Percentiles rank a stretch among this genome's conserved stretches.
These are phyloP conservation scores for Erigeron canadensis DNA, from an alignment of 129 eudicot genomes.

Conservation along the genomic window DNA sequence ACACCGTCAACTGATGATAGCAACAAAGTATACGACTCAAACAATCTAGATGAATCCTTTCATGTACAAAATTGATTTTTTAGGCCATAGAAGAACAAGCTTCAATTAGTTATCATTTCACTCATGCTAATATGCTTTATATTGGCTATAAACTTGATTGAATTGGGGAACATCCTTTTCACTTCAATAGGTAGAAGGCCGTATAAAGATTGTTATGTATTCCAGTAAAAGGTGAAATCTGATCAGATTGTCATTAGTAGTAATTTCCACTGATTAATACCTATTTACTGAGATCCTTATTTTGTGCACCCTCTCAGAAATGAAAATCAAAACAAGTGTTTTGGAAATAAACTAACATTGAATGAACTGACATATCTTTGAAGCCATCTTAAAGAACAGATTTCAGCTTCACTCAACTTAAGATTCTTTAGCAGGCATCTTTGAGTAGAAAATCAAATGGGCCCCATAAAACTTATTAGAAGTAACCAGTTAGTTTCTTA, in stretches of 20 bases:
- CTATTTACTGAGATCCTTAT: not conserved
- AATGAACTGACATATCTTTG: not conserved
- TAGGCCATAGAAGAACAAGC: not conserved
- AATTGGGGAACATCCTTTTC: not conserved
- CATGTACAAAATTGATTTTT: slow-evolving; percentile 4
- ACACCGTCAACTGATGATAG: not conserved
- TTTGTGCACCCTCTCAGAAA: not conserved
- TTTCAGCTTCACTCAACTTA: no score
- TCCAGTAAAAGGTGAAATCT: not conserved
- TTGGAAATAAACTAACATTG: not conserved
- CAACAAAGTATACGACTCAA: slow-evolving; percentile 11
- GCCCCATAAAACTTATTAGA: no score
- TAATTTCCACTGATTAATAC: not conserved
- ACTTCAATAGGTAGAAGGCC: not conserved
- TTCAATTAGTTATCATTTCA: not conserved
- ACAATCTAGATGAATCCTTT: no score
- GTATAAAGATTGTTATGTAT: not conserved
- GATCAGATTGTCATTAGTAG: not conserved
- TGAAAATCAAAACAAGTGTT: not conserved
- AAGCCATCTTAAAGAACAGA: no score
- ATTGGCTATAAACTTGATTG: not conserved
- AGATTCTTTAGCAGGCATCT: no score
- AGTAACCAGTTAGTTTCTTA: not conserved
- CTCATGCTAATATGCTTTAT: not conserved
- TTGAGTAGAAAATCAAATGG: no score